A percentile compares a stretch with the other conserved stretches of the same genome.
phyloP scores from a whole-genome alignment of 495 filamentous ascomycete genomes.

The Evernia prunastri region DNA sequence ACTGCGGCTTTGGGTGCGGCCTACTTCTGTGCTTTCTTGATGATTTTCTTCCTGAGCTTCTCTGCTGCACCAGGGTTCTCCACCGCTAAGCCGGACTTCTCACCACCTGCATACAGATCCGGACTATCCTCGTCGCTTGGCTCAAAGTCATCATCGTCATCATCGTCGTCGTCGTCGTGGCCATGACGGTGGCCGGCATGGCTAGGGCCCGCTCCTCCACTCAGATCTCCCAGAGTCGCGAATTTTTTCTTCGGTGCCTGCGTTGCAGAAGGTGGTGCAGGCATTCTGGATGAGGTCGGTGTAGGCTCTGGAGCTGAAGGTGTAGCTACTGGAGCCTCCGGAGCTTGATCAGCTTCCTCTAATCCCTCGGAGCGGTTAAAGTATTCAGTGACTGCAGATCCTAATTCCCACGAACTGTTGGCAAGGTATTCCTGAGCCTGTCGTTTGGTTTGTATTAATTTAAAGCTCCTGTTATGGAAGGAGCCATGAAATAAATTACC shows the following conservation, averaged over 20 bases:
- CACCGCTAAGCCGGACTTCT: conserved; percentile 93
- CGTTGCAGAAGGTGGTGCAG: conserved; percentile 31
- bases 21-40: conserved; percentile 77
- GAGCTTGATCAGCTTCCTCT: conserved; percentile 31
- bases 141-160: conserved; percentile 54
- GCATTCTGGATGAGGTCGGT: conserved; percentile 23
- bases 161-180: conserved; percentile 52
- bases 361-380: conserved; percentile 62
- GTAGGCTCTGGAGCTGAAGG: conserved; percentile 23
- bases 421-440: conserved; percentile 68
- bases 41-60: conserved; percentile 66
- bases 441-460: conserved; percentile 15
- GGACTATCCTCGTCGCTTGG: conserved; percentile 58
- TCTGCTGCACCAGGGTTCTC: conserved; percentile 63
- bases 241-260: conserved; percentile 45
- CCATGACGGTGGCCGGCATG: conserved; percentile 44
- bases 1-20: conserved; percentile 13
- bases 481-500: conserved; percentile 39
- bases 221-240: conserved; percentile 49
- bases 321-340: conserved; percentile 8
- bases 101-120: conserved; percentile 89
- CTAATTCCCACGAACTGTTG: conserved; percentile 63
- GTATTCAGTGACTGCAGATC: conserved; percentile 60
- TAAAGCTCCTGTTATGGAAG: conserved; percentile 1
- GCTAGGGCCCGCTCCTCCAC: conserved; percentile 29